Evolutionary conservation across 2,329 filamentous ascomycete species (phyloP), one percentile per base, ranked within the genome.

Genomic region (Metarhizium album): DNA sequence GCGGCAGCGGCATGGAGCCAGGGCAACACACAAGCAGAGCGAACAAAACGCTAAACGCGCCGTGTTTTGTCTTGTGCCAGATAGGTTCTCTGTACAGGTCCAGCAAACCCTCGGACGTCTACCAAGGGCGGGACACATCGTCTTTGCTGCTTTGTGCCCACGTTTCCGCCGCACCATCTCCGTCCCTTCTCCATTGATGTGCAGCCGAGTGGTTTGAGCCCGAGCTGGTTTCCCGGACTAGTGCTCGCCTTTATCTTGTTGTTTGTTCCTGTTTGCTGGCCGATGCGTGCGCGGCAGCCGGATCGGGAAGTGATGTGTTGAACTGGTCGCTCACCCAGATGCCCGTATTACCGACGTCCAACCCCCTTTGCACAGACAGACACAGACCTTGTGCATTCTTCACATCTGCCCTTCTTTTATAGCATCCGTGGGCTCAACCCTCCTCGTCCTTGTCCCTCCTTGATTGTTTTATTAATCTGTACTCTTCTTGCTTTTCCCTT

Each of bases 221-320:
- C 5, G 37, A 16, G 16, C 11, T 1, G 14, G 33, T 16, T 13
- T 16, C 33, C 4, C 9, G 9, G 33, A 8, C 16, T 35, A 14
- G 33, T 35, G 16, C 33, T 6, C 4, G 16, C n/a, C n/a, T n/a
- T n/a, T n/a, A n/a, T 40, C 7, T 16, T 22, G 35, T 18, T 11
- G 13, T 6, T 40, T 20, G 20, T n/a, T 35, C 16, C 20, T 40
- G 40, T 24, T 43, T 43, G 40, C 40, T 24, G 22, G 40, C 9
- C 22, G 7, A 9, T 4, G 2, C 40, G 38, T 29, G 31, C 31
- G 14, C 13, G 14, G 18, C 8, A 4, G n/a, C 40, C 47, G 27
- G 23, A 35, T 49, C 27, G 43, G 47, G 40, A 49, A 49, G 40
- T 43, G 38, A 49, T 49, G 40, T 43, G 40, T 42, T 9, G 35